Evolutionary conservation across 106 monocot genomes (phyloP).

Genomic region (Apostasia ramifera): DNA sequence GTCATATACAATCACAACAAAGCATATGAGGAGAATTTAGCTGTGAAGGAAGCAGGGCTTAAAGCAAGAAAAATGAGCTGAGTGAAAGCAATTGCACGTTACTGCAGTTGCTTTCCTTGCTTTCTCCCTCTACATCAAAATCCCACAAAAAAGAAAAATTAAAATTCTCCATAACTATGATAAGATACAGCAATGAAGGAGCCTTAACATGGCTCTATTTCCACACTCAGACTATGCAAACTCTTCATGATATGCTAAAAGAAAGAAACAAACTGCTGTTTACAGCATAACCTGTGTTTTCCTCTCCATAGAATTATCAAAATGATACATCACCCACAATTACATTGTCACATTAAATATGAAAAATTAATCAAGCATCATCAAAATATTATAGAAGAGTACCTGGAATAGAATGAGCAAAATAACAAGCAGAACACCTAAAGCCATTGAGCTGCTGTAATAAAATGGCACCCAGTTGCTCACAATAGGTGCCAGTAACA

Average conservation of each 20-base stretch:
- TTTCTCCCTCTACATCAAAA: too few relatives aligned
- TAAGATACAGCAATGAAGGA: too few relatives aligned
- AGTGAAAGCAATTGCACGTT: too few relatives aligned
- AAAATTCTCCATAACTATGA: too few relatives aligned
- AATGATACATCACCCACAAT: neutral
- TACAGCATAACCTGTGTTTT: neutral
- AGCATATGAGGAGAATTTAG: too few relatives aligned
- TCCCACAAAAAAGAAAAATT: too few relatives aligned
- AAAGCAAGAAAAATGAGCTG: too few relatives aligned
- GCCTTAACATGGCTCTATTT: neutral
- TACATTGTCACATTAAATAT: neutral
- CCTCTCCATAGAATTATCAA: neutral
- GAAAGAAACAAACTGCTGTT: neutral
- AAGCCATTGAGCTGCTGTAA: conserved; percentile 86
- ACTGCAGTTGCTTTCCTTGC: too few relatives aligned
- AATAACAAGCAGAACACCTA: conserved; percentile 75
- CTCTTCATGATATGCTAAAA: neutral
- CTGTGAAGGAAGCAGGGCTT: too few relatives aligned
- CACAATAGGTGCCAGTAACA: conserved; percentile 68
- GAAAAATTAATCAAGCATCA: neutral
- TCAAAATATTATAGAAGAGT: neutral
- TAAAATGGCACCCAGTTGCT: conserved; percentile 94
- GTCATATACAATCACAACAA: too few relatives aligned
- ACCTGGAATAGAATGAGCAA: conserved; percentile 92
- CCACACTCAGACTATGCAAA: neutral